A percentile compares a stretch with the other conserved stretches of the same genome.
These are phyloP conservation scores for Pecoramyces ruminantium DNA, from an alignment of 192 early-diverging fungal genomes.

Conservation along the genomic window DNA sequence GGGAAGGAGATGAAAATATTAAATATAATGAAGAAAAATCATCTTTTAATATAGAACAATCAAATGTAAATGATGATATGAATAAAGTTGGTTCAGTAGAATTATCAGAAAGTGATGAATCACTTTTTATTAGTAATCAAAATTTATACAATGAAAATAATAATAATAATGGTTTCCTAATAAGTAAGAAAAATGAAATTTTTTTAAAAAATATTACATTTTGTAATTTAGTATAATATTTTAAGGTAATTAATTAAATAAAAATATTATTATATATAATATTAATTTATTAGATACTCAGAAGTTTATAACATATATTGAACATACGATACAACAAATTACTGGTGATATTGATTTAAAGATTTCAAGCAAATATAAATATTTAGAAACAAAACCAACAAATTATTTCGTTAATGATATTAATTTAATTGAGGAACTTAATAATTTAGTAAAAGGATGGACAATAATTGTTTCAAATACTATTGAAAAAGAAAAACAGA, in stretches of 20 bases:
- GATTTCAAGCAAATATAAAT: neutral
- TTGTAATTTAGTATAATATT: no score
- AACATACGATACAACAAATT: neutral
- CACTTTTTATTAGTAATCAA: neutral
- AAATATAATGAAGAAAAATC: neutral
- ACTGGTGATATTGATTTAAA: neutral
- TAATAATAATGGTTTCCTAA: neutral
- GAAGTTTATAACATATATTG: neutral
- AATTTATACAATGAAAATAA: neutral
- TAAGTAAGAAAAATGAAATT: neutral
- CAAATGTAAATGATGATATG: slow-evolving; percentile 7
- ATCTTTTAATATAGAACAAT: neutral
- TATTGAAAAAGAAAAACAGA: neutral
- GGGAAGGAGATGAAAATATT: neutral
- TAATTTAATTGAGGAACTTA: neutral
- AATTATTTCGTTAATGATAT: neutral
- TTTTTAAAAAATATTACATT: no score
- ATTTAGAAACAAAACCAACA: neutral
- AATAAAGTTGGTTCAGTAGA: slow-evolving; percentile 22
- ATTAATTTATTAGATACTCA: neutral
- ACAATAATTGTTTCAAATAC: neutral
- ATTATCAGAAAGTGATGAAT: slow-evolving; percentile 2
- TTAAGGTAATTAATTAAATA: no score
- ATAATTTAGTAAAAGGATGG: neutral
- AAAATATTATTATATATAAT: no score